Evolutionary conservation across 139 green algal genomes (phyloP), one percentile per base, ranked within the genome.

Genomic region (Tetraselmis striata): DNA sequence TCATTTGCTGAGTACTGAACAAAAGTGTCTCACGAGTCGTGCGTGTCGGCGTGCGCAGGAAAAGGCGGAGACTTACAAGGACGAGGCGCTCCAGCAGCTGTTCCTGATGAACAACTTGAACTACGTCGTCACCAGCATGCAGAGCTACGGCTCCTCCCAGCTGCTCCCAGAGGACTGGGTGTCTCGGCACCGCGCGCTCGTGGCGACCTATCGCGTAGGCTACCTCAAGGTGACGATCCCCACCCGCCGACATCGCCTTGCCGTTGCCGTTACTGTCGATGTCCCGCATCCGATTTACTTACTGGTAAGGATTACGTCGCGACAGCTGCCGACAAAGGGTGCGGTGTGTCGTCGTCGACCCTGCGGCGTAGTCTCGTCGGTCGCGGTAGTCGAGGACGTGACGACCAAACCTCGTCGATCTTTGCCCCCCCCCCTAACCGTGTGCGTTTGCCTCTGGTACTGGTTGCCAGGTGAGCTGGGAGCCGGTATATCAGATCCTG

Each of bases 61-160:
- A 28, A 88, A 88, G 59, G 77, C 83, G 18, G 82, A 76, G 82
- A 26, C 78, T 32, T 88, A 87, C 59, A 78, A 83, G 0, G 76
- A 87, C 30, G n/a, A 30, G 22, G 77, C 80, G 79, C 82, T 88
- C 30, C 25, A 28, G 59, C 77, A 88, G 32, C 59, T 88, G 2
- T 88, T 88, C 32, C 83, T 88, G 26, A 88, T 88, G 83, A 88
- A 88, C 83, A 88, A 88, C 80, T 30, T 84, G 0, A 75, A 88
- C 83, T 88, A 88, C 78, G 80, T 88, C 5, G 83, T 88, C 22
- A 79, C 83, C 59, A 77, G 31, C 29, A 32, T 88, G 22, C 30
- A 79, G 30, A 88, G 45, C 79, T 88, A 29, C 82, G 84, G 45
- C 45, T 67, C 45, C 45, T 67, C 45, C 45, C 5, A 67, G 45